Evolutionary conservation across 345 rosid species (phyloP), one percentile per base, ranked within the genome.

Genomic region (Linum usitatissimum): DNA sequence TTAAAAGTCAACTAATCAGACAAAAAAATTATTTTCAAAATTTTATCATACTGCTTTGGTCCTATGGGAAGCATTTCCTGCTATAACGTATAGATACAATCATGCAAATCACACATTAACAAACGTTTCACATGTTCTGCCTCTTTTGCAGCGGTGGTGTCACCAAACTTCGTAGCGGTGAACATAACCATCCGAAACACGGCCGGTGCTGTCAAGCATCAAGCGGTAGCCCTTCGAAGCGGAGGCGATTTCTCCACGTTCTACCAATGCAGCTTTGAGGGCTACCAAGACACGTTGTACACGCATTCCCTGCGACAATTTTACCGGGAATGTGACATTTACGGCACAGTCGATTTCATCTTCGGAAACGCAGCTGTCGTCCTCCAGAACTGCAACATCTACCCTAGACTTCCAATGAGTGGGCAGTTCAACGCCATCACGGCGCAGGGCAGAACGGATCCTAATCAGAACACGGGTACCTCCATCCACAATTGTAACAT

Each of bases 321-420:
- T 72, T 92, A 92, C 20, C 75, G 96, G 8, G 95, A 85, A 57
- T 92, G 98, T 18, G 93, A 92, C 20, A 68, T 92, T 6, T 92
- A 87, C 23, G 98, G 98, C 0, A 92, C 98, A 0, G 93, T 89
- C 3, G 98, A 92, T 48, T 92, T 85, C 71, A 89, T 92, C 45
- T 92, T 92, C 19, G 98, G 98, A 9, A 92, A 92, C 53, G 98
- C 95, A 0, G 97, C 95, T 0, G 97, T 76, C 8, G 88, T 92
- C 30, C 67, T 89, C 51, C 97, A 89, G 61, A 80, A 79, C 70
- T 89, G 98, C 74, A 85, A 80, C 63, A 0, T 92, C 9, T 87
- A 82, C 53, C 88, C 97, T 0, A 79, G 95, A 48, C 78, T 72
- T 10, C 90, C 98, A 0, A 74, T 87, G 82, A 69, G 34, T 1